phyloP scores from a whole-genome alignment of 768 basidiomycete genomes.

The Tubosaeta sp. region DNA sequence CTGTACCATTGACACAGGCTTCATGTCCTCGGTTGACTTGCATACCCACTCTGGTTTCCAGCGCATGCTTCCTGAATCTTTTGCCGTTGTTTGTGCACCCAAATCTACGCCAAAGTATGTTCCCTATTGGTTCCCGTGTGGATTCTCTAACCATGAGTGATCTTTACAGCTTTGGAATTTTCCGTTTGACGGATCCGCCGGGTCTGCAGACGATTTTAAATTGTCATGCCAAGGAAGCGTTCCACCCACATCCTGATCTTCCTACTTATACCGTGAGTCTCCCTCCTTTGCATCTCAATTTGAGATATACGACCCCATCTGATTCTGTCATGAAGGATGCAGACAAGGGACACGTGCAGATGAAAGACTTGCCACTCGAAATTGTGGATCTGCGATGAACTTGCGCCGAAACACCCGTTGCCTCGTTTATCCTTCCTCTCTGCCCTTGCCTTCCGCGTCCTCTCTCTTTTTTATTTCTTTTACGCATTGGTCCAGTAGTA shows the following conservation, averaged over 20 bases:
- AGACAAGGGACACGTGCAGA: constrained; percentile 80
- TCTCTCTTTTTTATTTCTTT: background rate
- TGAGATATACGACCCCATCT: background rate
- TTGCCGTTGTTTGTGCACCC: constrained; percentile 90
- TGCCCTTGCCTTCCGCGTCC: no score
- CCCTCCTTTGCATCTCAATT: background rate
- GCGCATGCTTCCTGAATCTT: constrained; percentile 84
- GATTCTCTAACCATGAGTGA: background rate
- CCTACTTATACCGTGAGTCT: constrained; percentile 81
- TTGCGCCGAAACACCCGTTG: no score
- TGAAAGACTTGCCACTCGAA: constrained; percentile 68
- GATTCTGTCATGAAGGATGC: constrained; percentile 51
- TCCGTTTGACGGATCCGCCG: constrained; percentile 84
- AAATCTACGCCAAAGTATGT: constrained; percentile 69
- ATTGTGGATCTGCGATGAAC: constrained; percentile 75
- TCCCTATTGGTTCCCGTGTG: background rate
- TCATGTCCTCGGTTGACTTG: constrained; percentile 92
- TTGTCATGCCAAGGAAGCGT: constrained; percentile 69
- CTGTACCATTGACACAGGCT: constrained; percentile 41
- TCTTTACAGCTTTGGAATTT: constrained; percentile 64
- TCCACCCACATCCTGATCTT: constrained; percentile 80
- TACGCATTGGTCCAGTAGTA: background rate
- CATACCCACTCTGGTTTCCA: constrained; percentile 92
- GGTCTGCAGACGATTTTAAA: constrained; percentile 68
- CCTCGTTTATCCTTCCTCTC: no score